phyloP scores from a whole-genome alignment of 345 rosid genomes.

The Anastatica hierochuntica region DNA sequence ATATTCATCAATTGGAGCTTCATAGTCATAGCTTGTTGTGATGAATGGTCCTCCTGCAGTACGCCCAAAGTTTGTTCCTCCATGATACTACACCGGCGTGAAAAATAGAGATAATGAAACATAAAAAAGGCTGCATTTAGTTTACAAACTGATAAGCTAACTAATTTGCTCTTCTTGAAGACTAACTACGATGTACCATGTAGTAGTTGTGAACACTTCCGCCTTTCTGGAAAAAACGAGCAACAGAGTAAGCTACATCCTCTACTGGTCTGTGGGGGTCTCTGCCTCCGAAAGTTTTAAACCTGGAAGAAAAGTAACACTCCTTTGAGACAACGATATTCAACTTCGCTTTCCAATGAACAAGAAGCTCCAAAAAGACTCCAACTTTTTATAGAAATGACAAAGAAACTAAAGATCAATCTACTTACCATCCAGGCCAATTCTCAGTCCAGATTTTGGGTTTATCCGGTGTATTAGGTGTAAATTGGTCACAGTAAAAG shows the following conservation, averaged over 20 bases:
- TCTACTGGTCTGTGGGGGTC: slow-evolving; percentile 91
- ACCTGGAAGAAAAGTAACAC: slow-evolving; percentile 37
- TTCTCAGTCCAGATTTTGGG: slow-evolving; percentile 87
- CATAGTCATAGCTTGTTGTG: slow-evolving; percentile 73
- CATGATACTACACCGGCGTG: slow-evolving; percentile 64
- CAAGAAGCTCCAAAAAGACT: neutral
- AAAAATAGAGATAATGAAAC: neutral
- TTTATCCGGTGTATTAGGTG: slow-evolving; percentile 71
- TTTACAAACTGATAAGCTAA: too few relatives aligned
- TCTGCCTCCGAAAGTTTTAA: slow-evolving; percentile 71
- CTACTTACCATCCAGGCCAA: slow-evolving; percentile 79
- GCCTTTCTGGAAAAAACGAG: slow-evolving; percentile 87
- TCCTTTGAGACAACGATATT: neutral
- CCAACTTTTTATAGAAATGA: too few relatives aligned
- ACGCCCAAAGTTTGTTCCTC: slow-evolving; percentile 94
- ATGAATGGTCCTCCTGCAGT: slow-evolving; percentile 54
- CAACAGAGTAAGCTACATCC: slow-evolving; percentile 80
- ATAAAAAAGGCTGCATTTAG: too few relatives aligned
- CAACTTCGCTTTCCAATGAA: neutral
- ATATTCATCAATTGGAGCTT: slow-evolving; percentile 87
- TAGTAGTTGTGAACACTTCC: slow-evolving; percentile 85
- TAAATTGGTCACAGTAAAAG: too few relatives aligned
- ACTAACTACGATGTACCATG: too few relatives aligned
- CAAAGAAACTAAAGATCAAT: neutral
- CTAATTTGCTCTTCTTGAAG: too few relatives aligned